Evolutionary conservation across 139 green algal genomes (phyloP), one percentile per base, ranked within the genome.

Genomic region (Chlorella ohadii): DNA sequence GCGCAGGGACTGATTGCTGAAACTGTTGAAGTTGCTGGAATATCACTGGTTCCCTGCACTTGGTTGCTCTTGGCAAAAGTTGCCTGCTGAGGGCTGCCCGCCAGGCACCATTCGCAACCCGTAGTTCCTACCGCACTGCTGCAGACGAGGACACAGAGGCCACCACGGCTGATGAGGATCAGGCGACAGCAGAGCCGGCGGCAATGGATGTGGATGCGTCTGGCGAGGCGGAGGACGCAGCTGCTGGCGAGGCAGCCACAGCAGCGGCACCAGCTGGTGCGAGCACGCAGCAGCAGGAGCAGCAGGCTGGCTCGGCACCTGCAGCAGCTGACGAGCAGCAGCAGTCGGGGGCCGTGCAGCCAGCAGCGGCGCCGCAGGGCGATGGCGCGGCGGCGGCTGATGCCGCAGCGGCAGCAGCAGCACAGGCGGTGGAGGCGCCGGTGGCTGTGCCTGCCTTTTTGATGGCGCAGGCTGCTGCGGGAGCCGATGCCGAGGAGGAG

Each of bases 401-500:
- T 4, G 20, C 36, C 6, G 67, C 36, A 17, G 70, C 67, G 19
- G 20, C 67, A 22, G 67, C 36, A n/a, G 70, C 34, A 36, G 70
- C 38, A 11, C 44, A 55, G 44, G 44, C 36, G 68, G 36, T 66
- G 36, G 25, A 33, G 15, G 63, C n/a, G 28, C 39, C 28, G 11
- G 39, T 61, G 39, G 33, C 4, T 15, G 44, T 65, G 41, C 78
- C 78, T 44, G 44, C 39, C 39, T 64, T 83, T 11, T 39, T 83
- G 20, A 65, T n/a, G 4, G 61, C 78, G 6, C 23, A 31, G 20
- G 72, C 22, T 7, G 78, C n/a, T 19, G 39, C 38, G 2, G 77
- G 77, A 16, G 77, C 78, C 4, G 78, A 83, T 13, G 78, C 63
- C 15, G 78, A 83, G 28, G 78, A 83, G 41, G 78, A 83, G 19